phyloP scores from a whole-genome alignment of 306 rosid species.

The Abrus precatorius region DNA sequence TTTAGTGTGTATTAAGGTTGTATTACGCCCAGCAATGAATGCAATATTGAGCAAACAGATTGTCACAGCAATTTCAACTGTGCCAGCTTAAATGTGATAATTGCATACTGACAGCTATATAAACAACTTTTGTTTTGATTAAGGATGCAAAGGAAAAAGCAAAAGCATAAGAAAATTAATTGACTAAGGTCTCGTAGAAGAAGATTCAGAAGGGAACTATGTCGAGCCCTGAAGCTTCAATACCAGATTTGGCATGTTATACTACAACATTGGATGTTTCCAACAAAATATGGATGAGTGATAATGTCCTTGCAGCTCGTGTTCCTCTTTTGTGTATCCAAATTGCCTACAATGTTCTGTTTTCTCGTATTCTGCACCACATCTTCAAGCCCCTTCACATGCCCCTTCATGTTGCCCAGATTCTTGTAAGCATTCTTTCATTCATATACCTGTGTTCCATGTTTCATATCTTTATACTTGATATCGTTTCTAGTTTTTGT shows the following conservation, averaged over 20 bases:
- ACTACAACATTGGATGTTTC: background rate
- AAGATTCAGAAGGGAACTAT: background rate
- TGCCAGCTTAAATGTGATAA: background rate
- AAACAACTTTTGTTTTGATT: background rate
- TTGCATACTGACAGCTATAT: background rate
- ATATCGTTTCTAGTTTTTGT: too few species aligned
- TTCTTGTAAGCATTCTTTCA: conserved; percentile 33
- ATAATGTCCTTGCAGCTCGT: background rate
- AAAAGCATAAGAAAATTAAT: background rate
- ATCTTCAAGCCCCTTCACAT: conserved; percentile 11
- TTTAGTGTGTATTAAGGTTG: background rate
- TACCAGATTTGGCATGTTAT: conserved; percentile 26
- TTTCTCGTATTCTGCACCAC: conserved; percentile 11
- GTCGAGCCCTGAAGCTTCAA: too few species aligned
- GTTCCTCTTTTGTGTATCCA: conserved; percentile 46
- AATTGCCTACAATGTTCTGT: conserved; percentile 21
- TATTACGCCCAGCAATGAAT: background rate
- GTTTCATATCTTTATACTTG: too few species aligned
- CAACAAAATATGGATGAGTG: conserved; percentile 43
- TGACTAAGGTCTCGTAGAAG: background rate
- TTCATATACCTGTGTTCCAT: too few species aligned
- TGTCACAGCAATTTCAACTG: background rate
- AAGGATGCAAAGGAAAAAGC: background rate
- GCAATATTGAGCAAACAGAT: background rate
- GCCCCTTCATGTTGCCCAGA: conserved; percentile 35